Base-by-base conservation (phyloP, 345 rosid genomes). In the Salix exigua region DNA sequence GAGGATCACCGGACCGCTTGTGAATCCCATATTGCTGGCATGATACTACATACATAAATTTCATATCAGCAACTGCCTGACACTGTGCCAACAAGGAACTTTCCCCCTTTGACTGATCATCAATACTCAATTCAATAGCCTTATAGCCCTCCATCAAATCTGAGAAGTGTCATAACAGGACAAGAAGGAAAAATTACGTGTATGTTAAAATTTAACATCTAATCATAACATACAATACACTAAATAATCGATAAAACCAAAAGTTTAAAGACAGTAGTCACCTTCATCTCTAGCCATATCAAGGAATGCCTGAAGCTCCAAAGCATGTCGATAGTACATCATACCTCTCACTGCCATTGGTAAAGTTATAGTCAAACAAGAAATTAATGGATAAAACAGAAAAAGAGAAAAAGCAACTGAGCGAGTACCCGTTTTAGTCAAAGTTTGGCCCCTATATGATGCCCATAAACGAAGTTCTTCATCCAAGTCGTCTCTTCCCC, bases 211-310 rank as follows among this genome's bases (percentile, higher is more conserved):
- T 31, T 55, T n/a, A 6, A 63, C 6, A 74, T 46, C 30, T 18
- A 19, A 17, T 53, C 19, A 53, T 37, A 37, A 66, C 26, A 25
- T 26, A 37, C 26, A 60, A 8, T 71, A 50, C 63, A 68, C n/a
- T 35, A 66, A 61, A 70, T 2, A 69, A 66, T 53, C 6, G 26
- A 78, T 5, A 35, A 50, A 28, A 11, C 58, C 66, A 44, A 40
- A 71, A 73, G 25, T 55, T 68, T 48, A 50, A 51, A 63, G 25
- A 82, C 40, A 74, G 65, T 18, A 83, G 16, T 40, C 75, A 94
- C 99, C 99, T 89, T 96, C 99, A 79, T 92, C 90, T 81, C 84
- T 85, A 77, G 98, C 99, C 98, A 96, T 96, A 83, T 96, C 99
- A 81, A 96, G 97, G 85, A 96, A 96, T 73, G 99, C 95, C 86